A percentile compares a stretch with the other conserved stretches of the same genome.
Evolutionary conservation across 1,284 basidiomycete genomes (phyloP).

Genomic region (Papiliotrema laurentii): DNA sequence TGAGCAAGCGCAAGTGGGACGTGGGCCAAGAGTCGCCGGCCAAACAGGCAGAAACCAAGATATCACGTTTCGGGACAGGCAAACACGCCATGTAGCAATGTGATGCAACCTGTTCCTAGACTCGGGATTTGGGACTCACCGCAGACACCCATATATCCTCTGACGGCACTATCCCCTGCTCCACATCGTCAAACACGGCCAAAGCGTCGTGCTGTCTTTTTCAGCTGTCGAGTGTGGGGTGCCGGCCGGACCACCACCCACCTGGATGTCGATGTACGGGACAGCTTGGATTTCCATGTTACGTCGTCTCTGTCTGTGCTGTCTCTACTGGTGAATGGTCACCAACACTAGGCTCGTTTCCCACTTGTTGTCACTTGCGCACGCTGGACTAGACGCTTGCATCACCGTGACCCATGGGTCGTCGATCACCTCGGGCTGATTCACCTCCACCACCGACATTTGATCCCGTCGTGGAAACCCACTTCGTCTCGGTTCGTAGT

Average conservation of each 20-base stretch:
- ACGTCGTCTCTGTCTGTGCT: no score
- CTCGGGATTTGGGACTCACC: conserved; percentile 36
- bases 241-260: conserved; percentile 10
- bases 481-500: no score
- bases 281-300: conserved; percentile 16
- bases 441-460: no score
- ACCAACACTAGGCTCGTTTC: no score
- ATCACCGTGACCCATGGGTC: no score
- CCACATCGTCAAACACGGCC: conserved; percentile 46
- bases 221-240: conserved; percentile 1
- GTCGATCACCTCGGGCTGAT: no score
- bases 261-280: conserved; percentile 46
- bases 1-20: neutral
- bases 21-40: neutral
- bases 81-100: no score
- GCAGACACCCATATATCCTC: conserved; percentile 48
- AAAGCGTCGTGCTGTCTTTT: conserved; percentile 41
- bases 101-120: no score
- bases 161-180: conserved; percentile 32
- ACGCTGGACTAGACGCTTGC: no score
- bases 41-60: neutral
- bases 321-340: conserved; percentile 7
- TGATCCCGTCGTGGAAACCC: no score
- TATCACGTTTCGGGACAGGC: neutral
- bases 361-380: no score